Base-by-base conservation (phyloP, 306 rosid species). In the Rosa rugosa region DNA sequence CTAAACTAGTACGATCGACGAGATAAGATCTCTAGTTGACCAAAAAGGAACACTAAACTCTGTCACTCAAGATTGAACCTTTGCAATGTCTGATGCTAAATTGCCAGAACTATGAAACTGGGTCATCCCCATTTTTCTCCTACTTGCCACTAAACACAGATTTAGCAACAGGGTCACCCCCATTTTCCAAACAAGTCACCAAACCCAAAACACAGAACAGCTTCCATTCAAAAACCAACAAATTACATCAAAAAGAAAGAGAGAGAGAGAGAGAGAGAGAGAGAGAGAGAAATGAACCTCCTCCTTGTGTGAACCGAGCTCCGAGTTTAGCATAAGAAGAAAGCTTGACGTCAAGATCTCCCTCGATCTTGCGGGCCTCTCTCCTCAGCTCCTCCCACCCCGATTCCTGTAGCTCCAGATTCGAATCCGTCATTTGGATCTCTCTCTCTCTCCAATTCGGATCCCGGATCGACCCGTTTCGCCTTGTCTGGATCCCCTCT, bases 301-400 rank as follows among this genome's bases (percentile, higher is more conserved):
- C 97, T 87, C 93, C 93, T 87, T 91, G 99, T 4, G 97, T 90
- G 86, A 91, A 95, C 76, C 98, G 87, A 75, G 93, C 86, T 16
- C 99, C 98, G 51, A 96, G 89, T 70, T 93, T 96, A 20, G 91
- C 97, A 71, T 96, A 96, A 49, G 99, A 93, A 81, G 96, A 90
- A 59, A 96, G 96, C 88, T 96, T 96, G 74, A 91, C 98, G 78
- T 96, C 99, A 83, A 96, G 97, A 89, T 96, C 98, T 23, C 99
- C 98, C 73, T 96, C 99, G 89, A 96, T 90, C 92, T 96, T 96
- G 64, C 98, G 77, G 12, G 99, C 99, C 82, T 96, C 99, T 77
- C 87, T 87, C 65, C 99, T 89, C 80, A 93, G 88, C 82, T 93
- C 99, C 75, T 96, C 99, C 99, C 99, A 96, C 68, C 99, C 99